Evolutionary conservation across 2,329 filamentous ascomycete genomes (phyloP), one percentile per base, ranked within the genome.

Genomic region (Fusarium tuaranense): DNA sequence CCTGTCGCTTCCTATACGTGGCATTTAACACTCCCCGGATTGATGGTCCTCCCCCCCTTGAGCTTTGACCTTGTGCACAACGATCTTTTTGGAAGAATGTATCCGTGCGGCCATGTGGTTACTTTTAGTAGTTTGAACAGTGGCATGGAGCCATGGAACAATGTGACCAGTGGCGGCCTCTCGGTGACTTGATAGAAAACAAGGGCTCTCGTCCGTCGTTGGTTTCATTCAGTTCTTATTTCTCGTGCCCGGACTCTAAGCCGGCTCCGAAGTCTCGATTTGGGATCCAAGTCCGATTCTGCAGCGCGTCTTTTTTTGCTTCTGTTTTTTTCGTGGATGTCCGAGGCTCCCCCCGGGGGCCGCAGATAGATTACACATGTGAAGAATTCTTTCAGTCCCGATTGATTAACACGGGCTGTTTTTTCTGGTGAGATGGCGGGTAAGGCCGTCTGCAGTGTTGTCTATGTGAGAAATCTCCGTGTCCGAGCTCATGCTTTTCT

Each of bases 1-100:
- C 14, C 57, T 34, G 30, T 44, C n/a, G 60, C 57, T 63, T 78
- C 76, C 76, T 76, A 78, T 68, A 59, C 70, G 76, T 78, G 76
- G 76, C 63, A 74, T 13, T 34, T 72, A 75, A 75, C 20, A 12
- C 71, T 75, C 25, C n/a, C 58, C 64, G 63, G 67, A 51, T 55
- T 25, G 25, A 38, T 12, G 48, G 62, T 36, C 72, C 30, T 34
- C 12, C 12, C 32, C 53, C 51, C 30, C 20, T 53, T n/a, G 27
- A 53, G 48, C 48, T 53, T 32, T 6, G 48, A 32, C 48, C 48
- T 32, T 30, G 4, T 14, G 41, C 41, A 46, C 41, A 22, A 8
- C 25, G 22, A 48, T 34, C 27, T 30, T 7, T 51, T 51, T 18
- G 46, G 22, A 27, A 10, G 14, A 51, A 18, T 7, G 58, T 27